Base-by-base conservation (phyloP, 1,139 yeast genomes). In the Wickerhamomyces sp. region DNA sequence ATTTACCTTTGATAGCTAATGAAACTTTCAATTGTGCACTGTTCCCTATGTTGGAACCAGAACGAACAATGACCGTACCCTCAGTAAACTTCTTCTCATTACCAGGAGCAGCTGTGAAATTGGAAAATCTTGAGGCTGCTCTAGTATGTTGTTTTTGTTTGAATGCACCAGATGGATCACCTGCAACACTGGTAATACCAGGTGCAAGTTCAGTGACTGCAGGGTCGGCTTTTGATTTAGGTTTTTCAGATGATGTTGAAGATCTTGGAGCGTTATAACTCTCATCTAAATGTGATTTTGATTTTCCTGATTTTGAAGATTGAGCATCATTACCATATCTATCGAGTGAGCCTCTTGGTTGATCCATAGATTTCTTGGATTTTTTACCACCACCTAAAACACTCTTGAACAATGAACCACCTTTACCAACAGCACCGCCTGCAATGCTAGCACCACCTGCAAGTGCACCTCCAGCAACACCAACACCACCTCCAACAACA, bases 51-150 rank as follows among this genome's bases (percentile, higher is more conserved):
- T 62, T 60, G 30, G 63, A 57, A 27, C 68, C 66, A 3, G 74
- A 66, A 27, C 78, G 60, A 42, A 84, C 64, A 5, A 74, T 73
- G 40, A 82, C 57, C 50, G 80, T 67, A 36, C 90, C 90, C 7
- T 42, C 34, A 4, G 59, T 52, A 15, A 50, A 26, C 13, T 47
- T 53, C 41, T 49, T 54, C 6, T 54, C 55, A 18, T 42, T 43
- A 18, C 23, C 23, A 2, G 46, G 47, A 33, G 48, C 54, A 4
- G 45, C 37, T 4, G 55, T 42, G 42, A 48, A 54, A 1, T 58
- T 50, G 13, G 60, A 52, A 18, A 36, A 33, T 23, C 47, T 44
- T 3, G 58, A 56, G 13, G 48, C 34, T 6, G 53, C 31, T 47
- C 54, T 47, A n/a, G 51, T 41, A 34, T 48, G 55, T 10, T 37